Base-by-base conservation (phyloP, 805 yeast species). In the Maudiozyma saulgeensis region DNA sequence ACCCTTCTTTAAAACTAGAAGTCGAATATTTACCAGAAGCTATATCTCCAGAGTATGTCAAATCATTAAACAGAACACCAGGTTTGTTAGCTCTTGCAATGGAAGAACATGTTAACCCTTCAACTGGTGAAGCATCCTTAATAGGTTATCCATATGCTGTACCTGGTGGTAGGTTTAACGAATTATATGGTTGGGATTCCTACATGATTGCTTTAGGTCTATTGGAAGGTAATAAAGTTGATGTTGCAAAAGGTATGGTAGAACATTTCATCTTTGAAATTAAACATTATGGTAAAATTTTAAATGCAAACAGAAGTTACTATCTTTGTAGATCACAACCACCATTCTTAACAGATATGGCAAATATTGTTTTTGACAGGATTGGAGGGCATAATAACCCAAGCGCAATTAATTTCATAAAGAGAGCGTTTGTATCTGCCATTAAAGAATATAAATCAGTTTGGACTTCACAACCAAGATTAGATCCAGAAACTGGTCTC, bases 161-260 rank as follows among this genome's bases (percentile, higher is more conserved):
- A 23, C 99, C 99, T 1, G 99, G 99, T 16, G 98, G 99, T 21
- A 74, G 99, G 54, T 91, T 91, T 68, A 93, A 93, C 69, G 99
- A 91, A 68, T 76, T 89, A 51, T 91, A 93, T 61, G 99, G 98
- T 15, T 91, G 99, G 99, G 99, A 91, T 66, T 88, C 96, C 2
- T 91, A 93, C 62, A 86, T 93, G 84, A 89, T 84, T 62, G 79
- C 93, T 0, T 67, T 89, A 23, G 99, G 98, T 1, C 72, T 93
- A 41, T 64, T 93, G 25, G 75, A 78, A 26, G 84, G 85, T 60
- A 78, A 76, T 40, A 74, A 80, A 46, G 66, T 80, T 19, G 85
- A 82, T 40, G 73, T 90, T 34, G 91, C 96, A 8, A 74, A 82
- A 56, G 96, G 95, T 0, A 87, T 91, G 91, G 87, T 90, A 12